Evolutionary conservation across 2,329 filamentous ascomycete species (phyloP), one percentile per base, ranked within the genome.

Genomic region (Ascocoryne sarcoides): DNA sequence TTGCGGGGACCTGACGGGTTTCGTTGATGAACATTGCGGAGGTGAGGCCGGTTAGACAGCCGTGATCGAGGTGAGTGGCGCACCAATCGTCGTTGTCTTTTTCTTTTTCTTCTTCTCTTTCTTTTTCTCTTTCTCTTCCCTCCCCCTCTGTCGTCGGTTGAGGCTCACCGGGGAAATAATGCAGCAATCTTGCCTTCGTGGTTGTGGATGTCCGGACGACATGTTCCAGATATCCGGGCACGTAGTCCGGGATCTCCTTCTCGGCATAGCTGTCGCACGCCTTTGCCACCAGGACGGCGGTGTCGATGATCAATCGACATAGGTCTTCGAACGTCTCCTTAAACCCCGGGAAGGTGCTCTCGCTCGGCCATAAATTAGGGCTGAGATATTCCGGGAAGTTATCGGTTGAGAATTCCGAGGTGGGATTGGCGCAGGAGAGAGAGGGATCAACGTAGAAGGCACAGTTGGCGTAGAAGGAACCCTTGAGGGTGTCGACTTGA

Each of bases 11-110:
- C 19, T 66, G 54, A 8, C 58, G 59, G 1, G 65, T 64, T 65
- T 96, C 90, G 57, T 96, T 87, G 47, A 96, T 73, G 62, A 94
- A 96, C 88, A 96, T 95, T 51, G 90, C 89, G 2, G 84, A 90
- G 0, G 92, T 98, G 23, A 98, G 71, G 10, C 89, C 90, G 0
- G 92, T 98, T 21, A 98, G 71, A 59, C 90, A 96, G 32, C 92
- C 88, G 55, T 95, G 88, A 62, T 96, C 90, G 42, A 92, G 69
- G 60, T 92, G 84, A 1, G 83, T 87, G 3, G 88, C 85, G 62
- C 90, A 98, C 92, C 92, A 98, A 64, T 93, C 85, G 61, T 95
- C 89, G 45, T 87, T 81, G 39, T 68, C 67, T 30, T 62, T 61
- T 7, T 60, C 58, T 10, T 56, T 64, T 12, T 61, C 57, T 12